Evolutionary conservation across 371 early-diverging fungal genomes (phyloP), one percentile per base, ranked within the genome.

Genomic region (Globomyces sp.): DNA sequence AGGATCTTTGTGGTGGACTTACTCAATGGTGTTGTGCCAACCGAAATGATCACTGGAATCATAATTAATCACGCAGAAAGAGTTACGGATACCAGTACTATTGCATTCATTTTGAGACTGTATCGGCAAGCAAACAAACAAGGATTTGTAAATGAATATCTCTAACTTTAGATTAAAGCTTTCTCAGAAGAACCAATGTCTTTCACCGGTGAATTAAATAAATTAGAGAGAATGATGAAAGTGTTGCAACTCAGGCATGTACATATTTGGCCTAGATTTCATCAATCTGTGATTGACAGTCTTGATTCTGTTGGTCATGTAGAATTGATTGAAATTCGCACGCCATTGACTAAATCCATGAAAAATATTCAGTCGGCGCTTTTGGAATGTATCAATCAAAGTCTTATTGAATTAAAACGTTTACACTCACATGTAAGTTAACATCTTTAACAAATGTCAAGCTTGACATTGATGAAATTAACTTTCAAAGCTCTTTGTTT

Each of bases 1-100:
- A 6, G 95, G 43, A 93, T 96, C 49, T 76, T 99, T 39, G 87
- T 95, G n/a, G 94, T 96, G 45, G 99, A 99, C 74, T 80, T 99
- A 79, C 76, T 99, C 42, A 88, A 89, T 64, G 81, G 86, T 9
- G 80, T 89, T 41, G 78, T 98, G 1, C 93, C 96, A 1, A 68
- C 78, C 1, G 74, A 90, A 58, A 74, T 90, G 34, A 84, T 98
- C 5, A 89, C 91, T 3, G 95, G 95, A 10, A 83, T 99, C 0
- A 71, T 99, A 4, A 85, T 99, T 3, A 85, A 86, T 43, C 88
- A 97, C 77, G 98, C 96, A 62, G 40, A 57, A 70, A 89, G 91
- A 45, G 83, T 97, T 4, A 81, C 82, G 0, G 89, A 88, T 1
- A 82, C 89, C 44, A 91, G 94, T 0, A 90, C 86, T 64, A 95